These are phyloP conservation scores for Mariannaea elegans DNA, from an alignment of 2,329 filamentous ascomycete genomes.

Conservation along the genomic window DNA sequence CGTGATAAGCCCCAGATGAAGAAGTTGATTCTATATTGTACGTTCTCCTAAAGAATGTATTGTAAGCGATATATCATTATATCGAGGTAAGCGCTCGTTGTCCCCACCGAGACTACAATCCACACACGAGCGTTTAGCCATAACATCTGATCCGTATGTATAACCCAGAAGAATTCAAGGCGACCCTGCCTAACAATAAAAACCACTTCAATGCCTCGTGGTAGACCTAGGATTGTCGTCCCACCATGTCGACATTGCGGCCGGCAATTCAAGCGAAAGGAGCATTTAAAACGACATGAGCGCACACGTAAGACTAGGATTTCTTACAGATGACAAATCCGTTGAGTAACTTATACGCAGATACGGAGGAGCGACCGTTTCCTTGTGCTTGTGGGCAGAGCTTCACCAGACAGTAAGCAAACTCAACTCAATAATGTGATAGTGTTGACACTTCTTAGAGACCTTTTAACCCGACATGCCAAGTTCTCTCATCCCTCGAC, in stretches of 20 bases:
- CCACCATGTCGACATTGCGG: neutral
- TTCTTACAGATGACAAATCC: neutral
- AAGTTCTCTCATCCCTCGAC: neutral
- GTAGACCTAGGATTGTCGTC: neutral
- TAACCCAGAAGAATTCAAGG: no score
- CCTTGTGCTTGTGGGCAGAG: conserved; percentile 1
- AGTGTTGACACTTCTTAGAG: neutral
- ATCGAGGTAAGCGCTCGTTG: no score
- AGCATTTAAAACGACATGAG: neutral
- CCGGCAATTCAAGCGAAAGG: neutral
- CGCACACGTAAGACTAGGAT: neutral
- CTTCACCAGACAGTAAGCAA: neutral
- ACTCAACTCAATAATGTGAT: neutral
- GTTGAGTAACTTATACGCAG: neutral
- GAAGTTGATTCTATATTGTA: no score
- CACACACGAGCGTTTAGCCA: no score
- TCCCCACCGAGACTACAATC: no score
- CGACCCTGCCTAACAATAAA: no score
- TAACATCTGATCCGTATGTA: no score
- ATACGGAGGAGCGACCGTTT: neutral
- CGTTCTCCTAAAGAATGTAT: no score
- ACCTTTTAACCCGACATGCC: neutral
- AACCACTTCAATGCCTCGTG: conserved; percentile 2
- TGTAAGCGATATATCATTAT: no score
- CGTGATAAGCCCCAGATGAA: no score